These are phyloP conservation scores for Fusarium succisae DNA, from an alignment of 2,329 filamentous ascomycete species.

Conservation along the genomic window DNA sequence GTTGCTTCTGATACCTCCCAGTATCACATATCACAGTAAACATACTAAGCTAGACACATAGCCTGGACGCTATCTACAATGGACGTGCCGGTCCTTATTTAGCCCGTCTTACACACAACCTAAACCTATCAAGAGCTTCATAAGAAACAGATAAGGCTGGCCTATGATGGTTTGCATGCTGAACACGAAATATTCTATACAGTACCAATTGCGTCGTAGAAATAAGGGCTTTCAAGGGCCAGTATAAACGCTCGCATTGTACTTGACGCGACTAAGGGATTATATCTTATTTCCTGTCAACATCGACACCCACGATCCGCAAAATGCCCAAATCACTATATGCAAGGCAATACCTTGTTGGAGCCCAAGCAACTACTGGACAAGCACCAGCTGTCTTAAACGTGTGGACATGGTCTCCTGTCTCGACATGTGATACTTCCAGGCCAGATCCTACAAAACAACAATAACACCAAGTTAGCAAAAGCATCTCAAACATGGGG, in stretches of 20 bases:
- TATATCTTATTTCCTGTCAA: slow-evolving; percentile 48
- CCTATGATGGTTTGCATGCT: neutral
- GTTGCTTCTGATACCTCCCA: neutral
- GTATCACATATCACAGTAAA: neutral
- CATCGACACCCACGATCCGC: slow-evolving; percentile 73
- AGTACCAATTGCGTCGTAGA: neutral
- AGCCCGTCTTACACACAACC: slow-evolving; percentile 37
- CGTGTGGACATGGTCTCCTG: slow-evolving; percentile 76
- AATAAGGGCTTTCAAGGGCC: neutral
- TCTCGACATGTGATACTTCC: slow-evolving; percentile 77
- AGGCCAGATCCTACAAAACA: slow-evolving; percentile 62
- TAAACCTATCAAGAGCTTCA: neutral
- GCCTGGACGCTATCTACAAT: too few relatives aligned
- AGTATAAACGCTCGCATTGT: neutral
- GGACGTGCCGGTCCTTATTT: slow-evolving; percentile 29
- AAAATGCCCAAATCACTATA: slow-evolving; percentile 76
- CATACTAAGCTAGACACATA: neutral
- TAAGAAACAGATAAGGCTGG: neutral
- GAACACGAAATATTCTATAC: neutral
- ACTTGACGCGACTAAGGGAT: neutral
- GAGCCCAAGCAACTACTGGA: slow-evolving; percentile 79
- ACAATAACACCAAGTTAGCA: slow-evolving; percentile 1
- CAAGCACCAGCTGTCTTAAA: slow-evolving; percentile 74
- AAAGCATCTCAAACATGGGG: neutral
- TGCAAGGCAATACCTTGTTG: slow-evolving; percentile 76